phyloP scores from a whole-genome alignment of 75 land plant species.

The Cupressus sempervirens region DNA sequence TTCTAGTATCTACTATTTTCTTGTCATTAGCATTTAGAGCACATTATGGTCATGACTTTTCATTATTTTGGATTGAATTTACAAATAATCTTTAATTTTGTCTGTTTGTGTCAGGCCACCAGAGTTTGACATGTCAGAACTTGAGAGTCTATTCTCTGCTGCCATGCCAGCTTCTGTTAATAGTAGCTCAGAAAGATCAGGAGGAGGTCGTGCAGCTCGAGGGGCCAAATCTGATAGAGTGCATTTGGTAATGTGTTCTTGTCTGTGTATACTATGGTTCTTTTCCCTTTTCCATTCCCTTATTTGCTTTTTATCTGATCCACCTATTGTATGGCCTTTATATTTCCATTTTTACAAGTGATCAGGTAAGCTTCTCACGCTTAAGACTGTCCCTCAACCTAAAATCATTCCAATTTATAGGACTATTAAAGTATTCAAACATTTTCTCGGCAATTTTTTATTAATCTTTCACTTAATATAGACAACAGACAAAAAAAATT shows the following conservation, averaged over 20 bases:
- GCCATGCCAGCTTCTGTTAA: conserved; percentile 42
- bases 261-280: not conserved
- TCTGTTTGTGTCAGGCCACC: conserved; percentile 35
- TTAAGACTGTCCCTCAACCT: not conserved
- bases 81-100: not conserved
- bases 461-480: not conserved
- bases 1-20: conserved; percentile 16
- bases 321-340: not conserved
- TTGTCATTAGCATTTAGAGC: conserved; percentile 9
- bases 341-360: too few species aligned
- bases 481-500: not conserved
- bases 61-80: conserved; percentile 6
- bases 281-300: not conserved
- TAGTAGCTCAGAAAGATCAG: conserved; percentile 36
- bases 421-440: not conserved
- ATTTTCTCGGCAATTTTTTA: not conserved
- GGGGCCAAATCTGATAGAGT: conserved; percentile 69
- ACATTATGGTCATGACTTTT: not conserved
- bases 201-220: conserved; percentile 50
- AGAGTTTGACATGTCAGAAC: conserved; percentile 75
- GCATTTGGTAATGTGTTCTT: conserved; percentile 48
- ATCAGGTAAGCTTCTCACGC: not conserved
- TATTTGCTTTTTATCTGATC: not conserved
- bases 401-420: not conserved
- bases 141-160: conserved; percentile 73